Base-by-base conservation (phyloP, 2,329 filamentous ascomycete genomes). In the Sordariomycetes sp. region DNA sequence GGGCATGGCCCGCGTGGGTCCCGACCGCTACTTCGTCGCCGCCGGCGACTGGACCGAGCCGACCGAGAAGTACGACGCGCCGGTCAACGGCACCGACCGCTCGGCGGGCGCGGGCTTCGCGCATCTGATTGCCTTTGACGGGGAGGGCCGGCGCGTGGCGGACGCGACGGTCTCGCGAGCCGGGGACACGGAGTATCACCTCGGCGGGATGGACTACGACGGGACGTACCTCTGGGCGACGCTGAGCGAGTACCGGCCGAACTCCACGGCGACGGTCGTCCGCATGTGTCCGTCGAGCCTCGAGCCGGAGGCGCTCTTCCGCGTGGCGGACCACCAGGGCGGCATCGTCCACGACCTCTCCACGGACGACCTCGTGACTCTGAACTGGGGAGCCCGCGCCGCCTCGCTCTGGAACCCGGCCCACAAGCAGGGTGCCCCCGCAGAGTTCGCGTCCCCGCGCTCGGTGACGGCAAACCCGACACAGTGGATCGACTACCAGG, bases 31-130 rank as follows among this genome's bases (percentile, higher is more conserved):
- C 58, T 68, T 78, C 60, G 68, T 79, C 46, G 73, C 71, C 24
- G 70, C 72, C 11, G 75, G 73, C 20, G 71, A 78, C 62, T 78
- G 74, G 62, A 76, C 69, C 3, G 63, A 65, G 24, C 55, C 52
- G 25, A 59, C 61, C 10, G 56, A 1, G 16, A 72, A 71, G 60
- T 32, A 63, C 54, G 64, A 68, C 28, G 67, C 70, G 62, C 75
- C 76, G 66, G 73, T 76, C 66, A 79, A 79, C 40, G 79, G 79
- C 5, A 81, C 77, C 2, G 78, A 81, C 61, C 70, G 75, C 25
- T 72, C 69, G 7, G 60, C 73, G 1, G 74, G 76, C 3, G 69
- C 69, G 2, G 76, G 76, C 0, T 76, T 75, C 54, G 71, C 71
- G 8, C 75, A 79, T 56, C 58, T 79, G 52, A 67, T 77, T 25